These are phyloP conservation scores for Thelephora terrestris DNA, from an alignment of 1,284 basidiomycete species.

Conservation along the genomic window DNA sequence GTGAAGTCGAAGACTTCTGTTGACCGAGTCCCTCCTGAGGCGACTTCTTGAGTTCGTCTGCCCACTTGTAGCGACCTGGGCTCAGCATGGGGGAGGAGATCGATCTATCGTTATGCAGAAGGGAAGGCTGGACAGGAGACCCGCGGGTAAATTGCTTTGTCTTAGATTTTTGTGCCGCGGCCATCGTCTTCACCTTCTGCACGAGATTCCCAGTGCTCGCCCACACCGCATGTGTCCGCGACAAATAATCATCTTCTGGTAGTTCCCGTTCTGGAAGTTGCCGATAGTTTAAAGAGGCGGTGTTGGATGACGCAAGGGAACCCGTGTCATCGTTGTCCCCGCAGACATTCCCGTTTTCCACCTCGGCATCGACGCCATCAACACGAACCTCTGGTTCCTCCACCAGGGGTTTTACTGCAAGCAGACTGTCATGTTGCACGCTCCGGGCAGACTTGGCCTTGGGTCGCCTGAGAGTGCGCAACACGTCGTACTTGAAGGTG, in stretches of 20 bases:
- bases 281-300: constrained; percentile 39
- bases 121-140: constrained; percentile 26
- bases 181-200: constrained; percentile 30
- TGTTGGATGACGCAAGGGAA: constrained; percentile 43
- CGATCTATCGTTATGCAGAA: not conserved
- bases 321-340: constrained; percentile 33
- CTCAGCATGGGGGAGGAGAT: not conserved
- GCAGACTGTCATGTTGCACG: constrained; percentile 16
- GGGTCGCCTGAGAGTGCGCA: constrained; percentile 40
- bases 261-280: constrained; percentile 27
- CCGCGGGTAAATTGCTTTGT: constrained; percentile 46
- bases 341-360: constrained; percentile 27
- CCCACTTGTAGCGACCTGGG: constrained; percentile 10
- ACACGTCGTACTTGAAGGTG: constrained; percentile 79
- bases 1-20: not conserved
- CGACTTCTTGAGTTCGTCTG: constrained; percentile 5
- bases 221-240: constrained; percentile 9
- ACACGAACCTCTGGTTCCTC: constrained; percentile 17
- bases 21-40: not conserved
- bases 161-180: constrained; percentile 48
- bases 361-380: constrained; percentile 29
- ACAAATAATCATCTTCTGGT: constrained; percentile 30
- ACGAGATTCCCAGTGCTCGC: constrained; percentile 16
- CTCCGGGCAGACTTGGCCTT: constrained; percentile 18
- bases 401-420: constrained; percentile 22